Evolutionary conservation across 345 rosid genomes (phyloP), one percentile per base, ranked within the genome.

Genomic region (Eucalyptus polybractea): DNA sequence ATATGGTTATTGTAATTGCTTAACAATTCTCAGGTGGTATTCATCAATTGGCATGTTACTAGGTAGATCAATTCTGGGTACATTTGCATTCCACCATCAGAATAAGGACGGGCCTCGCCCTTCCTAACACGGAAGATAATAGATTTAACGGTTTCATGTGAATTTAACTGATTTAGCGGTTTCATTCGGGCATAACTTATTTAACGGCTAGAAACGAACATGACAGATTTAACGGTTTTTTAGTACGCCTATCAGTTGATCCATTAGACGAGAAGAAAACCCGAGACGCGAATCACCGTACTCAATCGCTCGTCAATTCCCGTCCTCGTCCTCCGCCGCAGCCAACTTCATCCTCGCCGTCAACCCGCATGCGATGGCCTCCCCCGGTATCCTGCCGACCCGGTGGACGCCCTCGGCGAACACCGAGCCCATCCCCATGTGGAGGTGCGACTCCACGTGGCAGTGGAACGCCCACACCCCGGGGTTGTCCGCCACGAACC

Each of bases 391-490:
- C 27, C 60, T 44, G 37, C 91, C 88, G n/a, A 97, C 88, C 54
- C 44, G 91, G 21, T 92, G 65, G 17, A 95, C 89, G 24, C 94
- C 98, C 86, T 95, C 95, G 3, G 96, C 97, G 53, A 97, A 94
- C 60, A 95, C 93, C 81, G 96, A 97, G 4, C 99, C 99, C 99
- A 97, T 97, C 7, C 99, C 99, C 97, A 97, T 92, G 72, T 96
- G 97, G 91, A 97, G 89, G 91, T 97, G 99, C 49, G 99, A 95
- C 91, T 97, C 98, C 29, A 96, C 94, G 33, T 97, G 99, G 54
- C 99, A 97, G 83, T 96, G 99, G 72, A 97, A 97, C 19, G 97
- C 95, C 99, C 99, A 96, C 10, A 92, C 99, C 8, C 99, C 99
- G 2, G 99, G 98, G 92, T 96, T 97, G 62, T 95, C 96, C 40